These are phyloP conservation scores for Schizophyllum commune DNA, from an alignment of 1,284 basidiomycete species.

Conservation along the genomic window DNA sequence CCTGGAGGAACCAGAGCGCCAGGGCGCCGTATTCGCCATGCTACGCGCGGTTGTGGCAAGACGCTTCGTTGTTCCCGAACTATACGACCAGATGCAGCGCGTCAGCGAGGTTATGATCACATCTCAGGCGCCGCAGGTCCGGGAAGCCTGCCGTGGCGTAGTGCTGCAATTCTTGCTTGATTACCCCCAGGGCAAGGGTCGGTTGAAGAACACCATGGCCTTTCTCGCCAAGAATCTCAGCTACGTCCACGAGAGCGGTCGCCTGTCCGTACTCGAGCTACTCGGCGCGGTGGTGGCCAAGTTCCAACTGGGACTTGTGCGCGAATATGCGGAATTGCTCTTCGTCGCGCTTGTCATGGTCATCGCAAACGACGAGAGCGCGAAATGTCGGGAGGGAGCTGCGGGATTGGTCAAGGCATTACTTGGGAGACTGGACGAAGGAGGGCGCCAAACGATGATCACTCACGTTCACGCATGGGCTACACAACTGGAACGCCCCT, in stretches of 20 bases:
- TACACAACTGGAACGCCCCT: slow-evolving; percentile 48
- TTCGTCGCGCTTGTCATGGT: slow-evolving; percentile 92
- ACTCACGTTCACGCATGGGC: slow-evolving; percentile 83
- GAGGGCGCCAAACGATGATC: slow-evolving; percentile 51
- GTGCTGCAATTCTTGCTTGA: slow-evolving; percentile 95
- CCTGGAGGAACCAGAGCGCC: slow-evolving; percentile 89
- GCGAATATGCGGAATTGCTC: slow-evolving; percentile 83
- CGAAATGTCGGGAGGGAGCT: slow-evolving; percentile 85
- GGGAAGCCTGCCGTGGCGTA: slow-evolving; percentile 85
- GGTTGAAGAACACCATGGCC: slow-evolving; percentile 82
- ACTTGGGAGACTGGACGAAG: slow-evolving; percentile 58
- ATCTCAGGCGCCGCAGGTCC: slow-evolving; percentile 85
- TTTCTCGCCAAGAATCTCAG: slow-evolving; percentile 93
- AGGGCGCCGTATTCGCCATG: slow-evolving; percentile 82
- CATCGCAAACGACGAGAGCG: slow-evolving; percentile 88
- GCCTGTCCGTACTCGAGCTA: slow-evolving; percentile 89
- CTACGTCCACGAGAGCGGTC: slow-evolving; percentile 87
- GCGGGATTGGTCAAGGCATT: slow-evolving; percentile 77
- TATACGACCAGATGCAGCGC: slow-evolving; percentile 96
- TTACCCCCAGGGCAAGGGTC: slow-evolving; percentile 93
- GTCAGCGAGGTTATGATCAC: slow-evolving; percentile 95
- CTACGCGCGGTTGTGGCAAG: slow-evolving; percentile 89
- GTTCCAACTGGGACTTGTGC: slow-evolving; percentile 73
- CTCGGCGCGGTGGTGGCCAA: slow-evolving; percentile 80
- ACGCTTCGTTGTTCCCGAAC: slow-evolving; percentile 90